Base-by-base conservation (phyloP, 305 asterid species). In the Lippia alba region DNA sequence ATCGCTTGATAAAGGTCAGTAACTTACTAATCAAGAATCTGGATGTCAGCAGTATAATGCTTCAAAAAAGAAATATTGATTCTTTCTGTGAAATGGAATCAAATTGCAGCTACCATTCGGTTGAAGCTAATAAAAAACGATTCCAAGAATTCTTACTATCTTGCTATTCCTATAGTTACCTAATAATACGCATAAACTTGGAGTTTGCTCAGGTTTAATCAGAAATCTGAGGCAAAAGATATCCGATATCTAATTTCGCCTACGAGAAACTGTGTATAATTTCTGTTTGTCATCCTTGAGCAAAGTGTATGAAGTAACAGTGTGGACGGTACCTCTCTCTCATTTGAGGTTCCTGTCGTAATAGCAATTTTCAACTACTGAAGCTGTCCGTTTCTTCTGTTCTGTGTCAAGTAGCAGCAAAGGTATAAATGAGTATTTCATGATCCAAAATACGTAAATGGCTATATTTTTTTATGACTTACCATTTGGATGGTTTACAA, bases 401-500 rank as follows among this genome's bases (percentile, higher is more conserved):
- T 36, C 6, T 36, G 41, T 36, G 41, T 36, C 41, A 36, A 36
- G 0, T 36, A 36, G 41, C 41, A 36, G 41, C 41, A 24, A 24
- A 24, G 30, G 30, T 24, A 24, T 24, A 24, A 24, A 7, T 51
- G 64, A 55, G 19, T 56, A 67, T 56, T 32, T 56, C 10, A n/a
- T 61, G 73, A 30, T 51, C 57, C 50, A 50, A 54, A 40, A 61
- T 14, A 50, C 45, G 30, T 53, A 18, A 58, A 44, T 36, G 19
- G 3, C 30, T 61, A 17, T 59, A 32, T 33, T 8, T 15, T 10
- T 33, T 40, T 67, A 51, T 48, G 15, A 64, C 78, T 74, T 64
- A 71, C 80, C 74, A 20, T 61, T n/a, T 24, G 61, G 32, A 11
- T 56, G 9, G 50, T 73, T 83, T 64, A 84, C 79, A 84, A 76